Conservation (phyloP, 2,329 filamentous ascomycete genomes). For the Trichoderma cornu-damae region DNA sequence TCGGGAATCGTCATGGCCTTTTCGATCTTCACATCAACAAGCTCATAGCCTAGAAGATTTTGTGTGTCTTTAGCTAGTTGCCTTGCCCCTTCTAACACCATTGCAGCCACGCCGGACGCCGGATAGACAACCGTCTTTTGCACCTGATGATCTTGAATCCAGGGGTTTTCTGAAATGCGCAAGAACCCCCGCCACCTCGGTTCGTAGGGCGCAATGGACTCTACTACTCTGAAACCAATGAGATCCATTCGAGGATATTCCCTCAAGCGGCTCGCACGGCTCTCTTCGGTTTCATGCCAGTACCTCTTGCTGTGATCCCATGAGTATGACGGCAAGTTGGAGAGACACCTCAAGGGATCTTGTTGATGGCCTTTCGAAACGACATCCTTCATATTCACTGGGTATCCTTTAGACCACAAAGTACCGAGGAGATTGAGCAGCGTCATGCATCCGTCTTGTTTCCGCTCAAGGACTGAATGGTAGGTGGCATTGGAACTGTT, state of each 20-base stretch:
- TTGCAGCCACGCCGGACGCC: conserved; percentile 45
- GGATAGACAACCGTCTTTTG: conserved; percentile 48
- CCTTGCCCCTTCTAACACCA: conserved; percentile 44
- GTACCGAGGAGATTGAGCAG: conserved; percentile 33
- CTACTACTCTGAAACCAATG: conserved; percentile 43
- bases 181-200: conserved; percentile 48
- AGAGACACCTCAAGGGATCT: conserved; percentile 33
- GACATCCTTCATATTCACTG: conserved; percentile 31
- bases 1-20: conserved; percentile 49
- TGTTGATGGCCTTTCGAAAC: conserved; percentile 22
- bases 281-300: conserved; percentile 50
- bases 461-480: conserved; percentile 28
- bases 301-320: conserved; percentile 51
- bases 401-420: conserved; percentile 36
- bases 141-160: conserved; percentile 49
- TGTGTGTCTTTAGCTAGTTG: conserved; percentile 33
- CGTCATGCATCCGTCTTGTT: conserved; percentile 22
- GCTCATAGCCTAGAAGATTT: conserved; percentile 36
- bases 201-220: conserved; percentile 39
- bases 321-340: conserved; percentile 47
- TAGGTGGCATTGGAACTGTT: conserved; percentile 23
- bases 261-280: conserved; percentile 40
- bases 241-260: conserved; percentile 46
- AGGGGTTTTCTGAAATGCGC: conserved; percentile 45
- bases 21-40: conserved; percentile 43